Base-by-base conservation (phyloP, 176 grass and related monocot species). In the Aegilops tauschii region DNA sequence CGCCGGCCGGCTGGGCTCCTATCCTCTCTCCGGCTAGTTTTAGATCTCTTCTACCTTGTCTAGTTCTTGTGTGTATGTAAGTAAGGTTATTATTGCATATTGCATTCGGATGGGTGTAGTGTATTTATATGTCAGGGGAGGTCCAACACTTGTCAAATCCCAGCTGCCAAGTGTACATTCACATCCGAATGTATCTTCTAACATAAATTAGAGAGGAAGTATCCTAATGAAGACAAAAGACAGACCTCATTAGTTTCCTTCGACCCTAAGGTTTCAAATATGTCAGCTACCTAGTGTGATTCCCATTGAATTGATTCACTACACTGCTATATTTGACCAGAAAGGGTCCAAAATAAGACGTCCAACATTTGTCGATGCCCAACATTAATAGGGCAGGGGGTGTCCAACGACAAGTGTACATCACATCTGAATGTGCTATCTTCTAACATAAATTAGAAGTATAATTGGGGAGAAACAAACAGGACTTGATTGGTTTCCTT, bases 401-500 rank as follows among this genome's bases (percentile, higher is more conserved):
- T 45, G 44, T 45, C 3, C 44, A 44, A 44, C 10, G 44, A 47
- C 44, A 47, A 47, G 44, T 47, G 44, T 47, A 13, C 12, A 47
- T 47, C 44, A 52, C 0, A 67, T 72, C 3, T 42, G 3, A 42
- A 72, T 72, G 0, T 10, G 17, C 5, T 17, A 52, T 40, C 27
- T 31, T 28, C 31, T n/a, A 20, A 29, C 49, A 18, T 8, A 58
- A 58, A 58, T 67, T 52, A 34, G 80, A 85, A 76, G 18, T 11
- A 14, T 36, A 35, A 35, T 44, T 81, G 61, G 54, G 65, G 8
- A 52, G 54, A 77, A 7, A 44, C 21, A 44, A 49, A 16, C 1
- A 8, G 1, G 66, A 56, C 68, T 18, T 12, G 7, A 78, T 10
- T 45, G 3, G 56, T 49, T 89, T 90, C 39, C 79, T 90, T 86